phyloP scores from a whole-genome alignment of 2,329 filamentous ascomycete genomes.

The Venturia pyrina region DNA sequence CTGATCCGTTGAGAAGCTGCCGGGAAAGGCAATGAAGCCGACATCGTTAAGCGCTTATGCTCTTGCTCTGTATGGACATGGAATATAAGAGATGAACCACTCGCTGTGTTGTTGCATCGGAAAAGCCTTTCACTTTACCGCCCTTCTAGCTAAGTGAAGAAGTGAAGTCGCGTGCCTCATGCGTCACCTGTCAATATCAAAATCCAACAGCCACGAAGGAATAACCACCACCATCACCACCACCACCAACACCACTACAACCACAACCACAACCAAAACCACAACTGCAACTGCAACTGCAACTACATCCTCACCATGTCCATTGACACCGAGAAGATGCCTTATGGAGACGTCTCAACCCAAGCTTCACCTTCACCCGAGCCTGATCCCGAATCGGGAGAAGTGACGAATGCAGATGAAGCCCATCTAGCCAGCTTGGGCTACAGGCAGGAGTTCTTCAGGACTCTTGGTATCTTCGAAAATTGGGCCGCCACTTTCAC shows the following conservation, averaged over 20 bases:
- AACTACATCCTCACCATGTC: background rate
- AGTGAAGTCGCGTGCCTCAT: background rate
- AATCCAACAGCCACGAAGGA: background rate
- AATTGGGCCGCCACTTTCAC: conserved; percentile 29
- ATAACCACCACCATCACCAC: background rate
- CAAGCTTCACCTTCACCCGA: background rate
- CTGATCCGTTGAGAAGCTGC: too few relatives aligned
- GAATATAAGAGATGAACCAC: too few relatives aligned
- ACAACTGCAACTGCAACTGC: too few relatives aligned
- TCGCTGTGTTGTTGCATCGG: too few relatives aligned
- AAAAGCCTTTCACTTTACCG: too few relatives aligned
- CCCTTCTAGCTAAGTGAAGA: too few relatives aligned
- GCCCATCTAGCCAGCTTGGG: conserved; percentile 15
- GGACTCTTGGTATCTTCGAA: conserved; percentile 27
- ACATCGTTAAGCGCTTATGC: too few relatives aligned
- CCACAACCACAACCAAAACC: background rate
- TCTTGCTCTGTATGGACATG: too few relatives aligned
- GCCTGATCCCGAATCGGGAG: background rate
- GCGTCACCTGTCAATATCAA: background rate
- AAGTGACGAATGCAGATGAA: conserved; percentile 3
- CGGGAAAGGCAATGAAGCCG: too few relatives aligned
- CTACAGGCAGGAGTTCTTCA: conserved; percentile 17
- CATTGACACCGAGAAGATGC: background rate
- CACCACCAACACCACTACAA: background rate
- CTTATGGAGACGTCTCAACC: background rate